Base-by-base conservation (phyloP, 2,329 filamentous ascomycete species). In the Penicillium sp. region DNA sequence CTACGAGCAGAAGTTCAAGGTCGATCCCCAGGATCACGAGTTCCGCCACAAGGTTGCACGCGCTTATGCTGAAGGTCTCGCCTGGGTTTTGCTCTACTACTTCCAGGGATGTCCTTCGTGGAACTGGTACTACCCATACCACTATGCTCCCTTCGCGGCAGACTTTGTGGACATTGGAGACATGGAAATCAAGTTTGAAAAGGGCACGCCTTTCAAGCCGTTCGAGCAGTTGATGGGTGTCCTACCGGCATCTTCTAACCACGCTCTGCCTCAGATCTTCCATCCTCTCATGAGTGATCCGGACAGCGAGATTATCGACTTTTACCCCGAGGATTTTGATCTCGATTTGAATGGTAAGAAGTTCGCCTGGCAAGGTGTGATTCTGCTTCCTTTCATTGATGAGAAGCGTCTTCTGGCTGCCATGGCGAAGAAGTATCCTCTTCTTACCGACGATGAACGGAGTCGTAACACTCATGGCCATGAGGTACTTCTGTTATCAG, bases 161-260 rank as follows among this genome's bases (percentile, higher is more conserved):
- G 93, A 98, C 68, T 98, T 98, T 67, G 84, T 86, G 48, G 84
- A 90, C 46, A 77, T 98, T 37, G 80, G 77, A 42, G 83, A 89
- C 57, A 82, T 95, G 76, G 77, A 86, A 26, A 81, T 95, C 55
- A 74, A 78, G 14, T 98, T 98, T 58, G 79, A 88, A 48, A 88
- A 90, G 67, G 91, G 91, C 9, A 81, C 77, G 40, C 87, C 89
- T 3, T 96, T 95, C 58, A 86, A 78, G 56, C 94, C 93, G 0
- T 98, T 95, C 64, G 93, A 98, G 70, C 93, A 98, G 69, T 76
- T 98, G 40, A 98, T 98, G 93, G 94, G 93, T 60, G 93, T 98
- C 41, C 78, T 98, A 62, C 93, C 93, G 13, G 90, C 93, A 4
- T 88, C 87, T 2, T 97, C 91, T 10, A 88, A 90, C 45, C 89